phyloP scores from a whole-genome alignment of 2,329 filamentous ascomycete genomes.

The Aotearoamyces nothofagi region DNA sequence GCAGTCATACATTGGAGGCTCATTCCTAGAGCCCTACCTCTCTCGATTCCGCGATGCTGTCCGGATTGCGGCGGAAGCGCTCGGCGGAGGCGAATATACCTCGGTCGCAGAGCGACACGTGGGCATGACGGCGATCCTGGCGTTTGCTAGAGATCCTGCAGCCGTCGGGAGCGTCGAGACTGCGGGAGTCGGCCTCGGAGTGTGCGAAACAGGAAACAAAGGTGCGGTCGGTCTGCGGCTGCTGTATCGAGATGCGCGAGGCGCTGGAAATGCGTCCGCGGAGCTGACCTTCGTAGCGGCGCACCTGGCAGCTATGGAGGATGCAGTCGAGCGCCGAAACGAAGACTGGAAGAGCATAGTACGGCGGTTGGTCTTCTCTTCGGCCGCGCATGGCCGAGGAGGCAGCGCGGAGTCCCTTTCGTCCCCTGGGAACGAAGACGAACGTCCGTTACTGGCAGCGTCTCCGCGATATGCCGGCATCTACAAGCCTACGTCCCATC shows the following conservation, averaged over 20 bases:
- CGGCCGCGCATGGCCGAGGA: slow-evolving; percentile 16
- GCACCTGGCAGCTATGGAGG: slow-evolving; percentile 81
- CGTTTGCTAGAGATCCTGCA: slow-evolving; percentile 56
- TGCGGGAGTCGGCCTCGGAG: slow-evolving; percentile 73
- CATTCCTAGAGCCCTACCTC: slow-evolving; percentile 64
- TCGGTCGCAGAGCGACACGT: slow-evolving; percentile 59
- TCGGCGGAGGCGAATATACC: slow-evolving; percentile 35
- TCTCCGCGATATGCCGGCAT: slow-evolving; percentile 40
- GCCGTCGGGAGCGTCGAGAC: slow-evolving; percentile 52
- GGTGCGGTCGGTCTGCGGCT: slow-evolving; percentile 73
- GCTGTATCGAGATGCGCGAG: slow-evolving; percentile 31
- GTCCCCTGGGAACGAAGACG: slow-evolving; percentile 23
- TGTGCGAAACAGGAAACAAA: slow-evolving; percentile 89
- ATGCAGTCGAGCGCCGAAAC: slow-evolving; percentile 60
- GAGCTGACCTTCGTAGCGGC: slow-evolving; percentile 76
- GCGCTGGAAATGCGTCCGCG: slow-evolving; percentile 24
- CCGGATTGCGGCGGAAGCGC: slow-evolving; percentile 41
- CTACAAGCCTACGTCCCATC: slow-evolving; percentile 58
- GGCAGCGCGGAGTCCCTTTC: slow-evolving; percentile 8
- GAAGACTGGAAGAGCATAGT: slow-evolving; percentile 80
- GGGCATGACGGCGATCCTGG: slow-evolving; percentile 79
- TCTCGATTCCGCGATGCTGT: slow-evolving; percentile 56
- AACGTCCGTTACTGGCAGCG: slow-evolving; percentile 23
- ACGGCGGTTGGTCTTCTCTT: slow-evolving; percentile 60
- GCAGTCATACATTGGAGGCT: slow-evolving; percentile 73